phyloP scores from a whole-genome alignment of 768 basidiomycete species.

The Sarcomyxa edulis region DNA sequence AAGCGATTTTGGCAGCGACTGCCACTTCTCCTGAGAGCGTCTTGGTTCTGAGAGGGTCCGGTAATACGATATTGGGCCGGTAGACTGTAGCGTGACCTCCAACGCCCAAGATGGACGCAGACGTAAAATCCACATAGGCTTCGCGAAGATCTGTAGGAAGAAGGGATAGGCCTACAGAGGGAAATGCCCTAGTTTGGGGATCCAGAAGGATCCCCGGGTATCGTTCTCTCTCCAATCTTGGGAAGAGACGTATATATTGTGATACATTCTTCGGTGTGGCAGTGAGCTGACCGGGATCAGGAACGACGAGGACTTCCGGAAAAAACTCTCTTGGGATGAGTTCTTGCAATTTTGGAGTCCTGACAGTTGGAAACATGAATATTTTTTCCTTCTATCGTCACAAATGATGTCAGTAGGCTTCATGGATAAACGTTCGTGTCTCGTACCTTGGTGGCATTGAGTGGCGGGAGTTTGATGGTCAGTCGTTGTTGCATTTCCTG shows the following conservation, averaged over 20 bases:
- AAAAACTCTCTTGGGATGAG: slow-evolving; percentile 14
- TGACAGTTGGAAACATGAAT: too few species aligned
- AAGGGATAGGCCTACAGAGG: not conserved
- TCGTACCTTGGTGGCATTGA: not conserved
- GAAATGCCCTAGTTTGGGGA: not conserved
- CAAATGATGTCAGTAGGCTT: not conserved
- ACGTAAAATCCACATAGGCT: slow-evolving; percentile 13
- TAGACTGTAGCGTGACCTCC: slow-evolving; percentile 28
- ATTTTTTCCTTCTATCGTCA: too few species aligned
- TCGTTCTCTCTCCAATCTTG: slow-evolving; percentile 1
- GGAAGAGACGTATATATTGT: slow-evolving; percentile 15
- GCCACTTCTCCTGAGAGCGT: slow-evolving; percentile 19
- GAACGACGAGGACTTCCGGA: slow-evolving; percentile 18
- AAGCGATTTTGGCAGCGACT: slow-evolving; percentile 32
- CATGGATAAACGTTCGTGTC: not conserved
- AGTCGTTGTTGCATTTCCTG: not conserved
- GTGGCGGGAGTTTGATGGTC: not conserved
- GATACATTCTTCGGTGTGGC: slow-evolving; percentile 6
- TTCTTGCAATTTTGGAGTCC: slow-evolving; percentile 17
- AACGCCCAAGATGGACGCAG: slow-evolving; percentile 12
- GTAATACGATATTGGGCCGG: slow-evolving; percentile 31
- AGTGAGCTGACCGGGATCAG: slow-evolving; percentile 14
- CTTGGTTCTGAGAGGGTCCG: slow-evolving; percentile 19
- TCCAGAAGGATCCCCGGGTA: not conserved
- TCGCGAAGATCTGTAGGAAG: not conserved